phyloP scores from a whole-genome alignment of 805 yeast genomes.

The Myxozyma neotropica region DNA sequence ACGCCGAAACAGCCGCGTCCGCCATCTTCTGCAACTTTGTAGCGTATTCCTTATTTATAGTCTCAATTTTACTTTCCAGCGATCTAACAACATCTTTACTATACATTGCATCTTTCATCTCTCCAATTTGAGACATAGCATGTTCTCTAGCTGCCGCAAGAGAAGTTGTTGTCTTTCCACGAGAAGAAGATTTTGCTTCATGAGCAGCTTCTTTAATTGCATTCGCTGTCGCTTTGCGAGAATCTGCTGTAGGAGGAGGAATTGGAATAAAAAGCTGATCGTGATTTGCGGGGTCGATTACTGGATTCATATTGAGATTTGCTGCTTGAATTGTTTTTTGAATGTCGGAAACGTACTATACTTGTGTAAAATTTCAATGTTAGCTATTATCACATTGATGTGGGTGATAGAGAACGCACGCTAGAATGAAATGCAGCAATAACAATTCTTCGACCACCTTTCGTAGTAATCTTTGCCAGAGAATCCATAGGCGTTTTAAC shows the following conservation, averaged over 20 bases:
- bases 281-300: conserved; percentile 67
- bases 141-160: conserved; percentile 52
- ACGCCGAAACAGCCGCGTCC: conserved; percentile 12
- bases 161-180: conserved; percentile 37
- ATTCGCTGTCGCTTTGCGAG: conserved; percentile 56
- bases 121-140: conserved; percentile 58
- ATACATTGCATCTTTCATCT: conserved; percentile 50
- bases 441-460: conserved; percentile 64
- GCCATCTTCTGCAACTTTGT: conserved; percentile 55
- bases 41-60: conserved; percentile 64
- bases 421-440: conserved; percentile 82
- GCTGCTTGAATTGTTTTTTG: conserved; percentile 71
- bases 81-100: conserved; percentile 49
- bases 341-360: conserved; percentile 65
- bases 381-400: no score
- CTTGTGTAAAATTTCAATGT: no score
- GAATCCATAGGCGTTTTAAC: conserved; percentile 40
- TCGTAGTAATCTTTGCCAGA: conserved; percentile 71
- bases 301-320: conserved; percentile 77
- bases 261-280: conserved; percentile 73
- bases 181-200: conserved; percentile 49
- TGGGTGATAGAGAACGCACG: no score
- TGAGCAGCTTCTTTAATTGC: conserved; percentile 69
- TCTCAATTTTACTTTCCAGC: conserved; percentile 64
- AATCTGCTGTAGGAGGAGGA: conserved; percentile 73